Base-by-base conservation (phyloP, 768 basidiomycete genomes). In the Termitomyces titanicus region DNA sequence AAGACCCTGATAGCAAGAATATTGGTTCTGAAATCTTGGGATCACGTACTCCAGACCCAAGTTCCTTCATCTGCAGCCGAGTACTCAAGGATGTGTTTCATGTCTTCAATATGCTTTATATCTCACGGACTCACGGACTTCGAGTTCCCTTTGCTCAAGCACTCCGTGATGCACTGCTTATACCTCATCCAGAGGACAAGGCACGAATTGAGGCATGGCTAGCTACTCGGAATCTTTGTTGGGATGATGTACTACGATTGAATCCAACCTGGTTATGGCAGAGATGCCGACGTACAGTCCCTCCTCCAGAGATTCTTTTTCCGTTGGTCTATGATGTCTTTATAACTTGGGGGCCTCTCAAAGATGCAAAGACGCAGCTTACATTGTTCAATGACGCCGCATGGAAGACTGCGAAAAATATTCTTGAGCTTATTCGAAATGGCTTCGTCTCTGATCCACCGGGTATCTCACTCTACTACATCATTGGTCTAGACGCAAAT, bases 21-120 rank as follows among this genome's bases (percentile, higher is more conserved):
- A 11, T 20, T 12, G 42, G 42, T 25, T 10, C n/a, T 18, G 18
- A 44, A 44, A 25, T 18, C 10, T 18, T 44, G 10, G 42, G 38
- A 5, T 39, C 42, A 44, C 24, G 42, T 12, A 18, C 42, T 25
- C 6, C 24, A 13, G 42, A 44, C 13, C 18, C 18, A 6, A 25
- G 18, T 44, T 10, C 24, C n/a, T 44, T 44, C 42, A 51, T 57
- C 29, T 54, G 59, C 0, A 60, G 61, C 25, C 60, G 66, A 0
- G 66, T 71, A 22, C n/a, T 71, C 1, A 68, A 70, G 24, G 70
- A 71, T 24, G 35, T 56, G 0, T 71, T 64, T 39, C 70, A 71
- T 43, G 44, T 70, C 0, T 68, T 71, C 38, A 62, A 72, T 39
- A 68, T 68, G 67, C 55, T 72, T 29, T 56, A 60, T 2, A 62